Conservation (phyloP, 2,329 filamentous ascomycete species). For the Nigrospora osmanthi region DNA sequence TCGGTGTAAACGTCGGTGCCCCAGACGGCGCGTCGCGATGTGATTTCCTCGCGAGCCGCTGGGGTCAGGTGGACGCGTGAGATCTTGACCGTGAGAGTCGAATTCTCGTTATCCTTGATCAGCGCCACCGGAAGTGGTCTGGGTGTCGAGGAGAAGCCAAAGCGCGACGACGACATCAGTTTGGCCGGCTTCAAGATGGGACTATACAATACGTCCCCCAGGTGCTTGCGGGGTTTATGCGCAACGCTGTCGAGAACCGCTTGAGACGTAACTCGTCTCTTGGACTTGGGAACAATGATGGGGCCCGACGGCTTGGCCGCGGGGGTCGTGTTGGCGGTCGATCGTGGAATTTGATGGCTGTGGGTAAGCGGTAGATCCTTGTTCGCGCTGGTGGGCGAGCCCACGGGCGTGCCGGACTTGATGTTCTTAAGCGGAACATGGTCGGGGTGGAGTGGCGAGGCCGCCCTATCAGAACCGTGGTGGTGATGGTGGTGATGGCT, state of each 20-base stretch:
- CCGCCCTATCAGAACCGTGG: slow-evolving; percentile 38
- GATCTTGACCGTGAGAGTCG: slow-evolving; percentile 82
- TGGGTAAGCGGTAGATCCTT: slow-evolving; percentile 33
- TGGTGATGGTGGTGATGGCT: slow-evolving; percentile 47
- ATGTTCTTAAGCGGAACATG: slow-evolving; percentile 39
- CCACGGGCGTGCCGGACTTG: slow-evolving; percentile 36
- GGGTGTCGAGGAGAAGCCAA: slow-evolving; percentile 48
- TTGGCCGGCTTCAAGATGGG: slow-evolving; percentile 52
- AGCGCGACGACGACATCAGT: slow-evolving; percentile 31
- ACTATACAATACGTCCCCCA: slow-evolving; percentile 79
- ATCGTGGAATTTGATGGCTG: slow-evolving; percentile 42
- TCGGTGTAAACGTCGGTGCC: slow-evolving; percentile 93
- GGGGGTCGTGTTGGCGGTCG: slow-evolving; percentile 20
- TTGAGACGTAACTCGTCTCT: slow-evolving; percentile 59
- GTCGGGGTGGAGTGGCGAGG: slow-evolving; percentile 32
- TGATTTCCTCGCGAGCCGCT: slow-evolving; percentile 73
- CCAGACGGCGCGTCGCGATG: slow-evolving; percentile 74
- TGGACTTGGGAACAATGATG: slow-evolving; percentile 47
- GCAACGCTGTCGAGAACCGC: slow-evolving; percentile 66
- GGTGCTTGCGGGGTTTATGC: slow-evolving; percentile 64
- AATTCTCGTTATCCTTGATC: slow-evolving; percentile 72
- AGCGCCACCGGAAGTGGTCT: slow-evolving; percentile 68
- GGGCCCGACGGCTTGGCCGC: slow-evolving; percentile 24
- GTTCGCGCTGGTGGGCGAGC: slow-evolving; percentile 31
- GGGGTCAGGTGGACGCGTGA: slow-evolving; percentile 68